These are phyloP conservation scores for Baorangia bicolor DNA, from an alignment of 768 basidiomycete genomes.

Conservation along the genomic window DNA sequence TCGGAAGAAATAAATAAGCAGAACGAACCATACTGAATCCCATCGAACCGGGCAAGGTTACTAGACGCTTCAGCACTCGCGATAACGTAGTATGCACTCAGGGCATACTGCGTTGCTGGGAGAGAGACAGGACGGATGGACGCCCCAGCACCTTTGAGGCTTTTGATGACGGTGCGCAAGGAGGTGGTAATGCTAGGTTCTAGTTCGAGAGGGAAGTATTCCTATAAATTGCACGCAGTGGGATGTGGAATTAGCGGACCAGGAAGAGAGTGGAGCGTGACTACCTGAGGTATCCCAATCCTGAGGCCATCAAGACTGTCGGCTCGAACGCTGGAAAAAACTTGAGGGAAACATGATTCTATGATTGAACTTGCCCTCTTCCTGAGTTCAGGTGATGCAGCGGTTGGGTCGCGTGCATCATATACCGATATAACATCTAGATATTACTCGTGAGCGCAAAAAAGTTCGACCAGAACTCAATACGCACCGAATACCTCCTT, in stretches of 20 bases:
- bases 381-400: constrained; percentile 45
- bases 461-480: background rate
- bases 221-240: constrained; percentile 34
- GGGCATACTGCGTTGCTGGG: constrained; percentile 64
- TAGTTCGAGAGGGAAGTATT: constrained; percentile 79
- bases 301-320: constrained; percentile 49
- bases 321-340: background rate
- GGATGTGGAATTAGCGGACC: background rate
- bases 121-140: constrained; percentile 70
- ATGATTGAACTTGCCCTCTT: constrained; percentile 34
- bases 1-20: background rate
- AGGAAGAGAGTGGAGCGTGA: background rate
- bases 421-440: constrained; percentile 40
- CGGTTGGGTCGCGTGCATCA: constrained; percentile 76
- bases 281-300: constrained; percentile 75
- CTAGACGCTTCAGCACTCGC: constrained; percentile 93
- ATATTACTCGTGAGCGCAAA: constrained; percentile 1
- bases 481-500: constrained; percentile 59
- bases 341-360: background rate
- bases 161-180: constrained; percentile 45
- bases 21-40: constrained; percentile 75
- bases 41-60: constrained; percentile 88
- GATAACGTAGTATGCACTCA: constrained; percentile 96
- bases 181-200: constrained; percentile 43
- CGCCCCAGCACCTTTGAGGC: constrained; percentile 56